Conservation (phyloP, 495 filamentous ascomycete species). For the Neurospora africana region DNA sequence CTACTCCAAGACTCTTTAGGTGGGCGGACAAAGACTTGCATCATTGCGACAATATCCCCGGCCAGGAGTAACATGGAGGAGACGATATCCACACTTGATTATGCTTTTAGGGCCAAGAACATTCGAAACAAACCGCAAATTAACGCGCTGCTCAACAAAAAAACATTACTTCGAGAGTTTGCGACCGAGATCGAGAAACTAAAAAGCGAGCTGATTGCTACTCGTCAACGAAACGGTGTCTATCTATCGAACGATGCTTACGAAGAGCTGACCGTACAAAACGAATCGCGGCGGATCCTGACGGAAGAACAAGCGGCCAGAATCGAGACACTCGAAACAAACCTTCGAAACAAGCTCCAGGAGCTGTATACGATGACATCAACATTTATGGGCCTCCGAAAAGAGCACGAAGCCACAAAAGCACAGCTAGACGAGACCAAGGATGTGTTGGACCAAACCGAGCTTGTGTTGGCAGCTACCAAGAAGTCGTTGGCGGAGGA, state of each 20-base stretch:
- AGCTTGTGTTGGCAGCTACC: constrained; percentile 66
- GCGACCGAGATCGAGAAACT: constrained; percentile 90
- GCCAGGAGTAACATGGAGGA: constrained; percentile 92
- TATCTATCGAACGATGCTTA: constrained; percentile 78
- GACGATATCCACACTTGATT: constrained; percentile 94
- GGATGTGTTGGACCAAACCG: constrained; percentile 73
- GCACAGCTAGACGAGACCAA: constrained; percentile 65
- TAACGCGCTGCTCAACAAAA: constrained; percentile 84
- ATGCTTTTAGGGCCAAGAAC: constrained; percentile 95
- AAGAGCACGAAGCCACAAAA: constrained; percentile 70
- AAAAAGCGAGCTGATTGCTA: constrained; percentile 86
- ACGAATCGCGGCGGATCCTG: constrained; percentile 83
- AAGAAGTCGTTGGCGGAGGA: constrained; percentile 70
- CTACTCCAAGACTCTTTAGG: constrained; percentile 93
- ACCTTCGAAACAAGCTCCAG: constrained; percentile 80
- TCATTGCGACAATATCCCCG: constrained; percentile 93
- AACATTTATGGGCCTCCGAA: constrained; percentile 74
- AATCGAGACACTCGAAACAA: constrained; percentile 85
- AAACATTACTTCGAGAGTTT: constrained; percentile 80
- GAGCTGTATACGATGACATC: constrained; percentile 77
- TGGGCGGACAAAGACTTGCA: constrained; percentile 93
- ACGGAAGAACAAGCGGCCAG: constrained; percentile 86
- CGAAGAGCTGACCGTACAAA: constrained; percentile 79
- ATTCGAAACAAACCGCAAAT: constrained; percentile 96
- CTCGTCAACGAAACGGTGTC: constrained; percentile 87